phyloP scores from a whole-genome alignment of 1,284 basidiomycete genomes.

The Moniliophthora roreri region DNA sequence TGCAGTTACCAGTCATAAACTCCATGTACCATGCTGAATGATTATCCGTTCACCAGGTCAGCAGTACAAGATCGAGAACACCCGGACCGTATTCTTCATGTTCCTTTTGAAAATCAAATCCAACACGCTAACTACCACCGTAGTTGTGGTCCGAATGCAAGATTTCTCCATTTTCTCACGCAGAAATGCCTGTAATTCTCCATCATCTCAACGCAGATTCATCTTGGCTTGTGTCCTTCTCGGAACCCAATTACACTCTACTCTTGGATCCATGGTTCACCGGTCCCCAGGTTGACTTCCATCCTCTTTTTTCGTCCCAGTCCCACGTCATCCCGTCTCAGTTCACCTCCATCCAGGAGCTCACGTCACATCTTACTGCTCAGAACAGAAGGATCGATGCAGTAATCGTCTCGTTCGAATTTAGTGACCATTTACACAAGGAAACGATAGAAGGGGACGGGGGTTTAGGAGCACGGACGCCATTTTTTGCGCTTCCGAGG shows the following conservation, averaged over 20 bases:
- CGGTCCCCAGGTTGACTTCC: neutral
- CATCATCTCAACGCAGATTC: neutral
- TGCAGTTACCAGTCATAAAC: too few relatives aligned
- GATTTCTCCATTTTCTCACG: too few relatives aligned
- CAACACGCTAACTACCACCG: too few relatives aligned
- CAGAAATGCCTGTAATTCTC: neutral
- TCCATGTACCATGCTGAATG: too few relatives aligned
- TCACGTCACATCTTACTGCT: neutral
- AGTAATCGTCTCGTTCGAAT: neutral
- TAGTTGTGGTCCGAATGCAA: too few relatives aligned
- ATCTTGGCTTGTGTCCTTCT: neutral
- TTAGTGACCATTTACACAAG: neutral
- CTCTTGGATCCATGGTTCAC: conserved; percentile 4
- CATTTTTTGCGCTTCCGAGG: conserved; percentile 1
- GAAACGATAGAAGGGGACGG: neutral
- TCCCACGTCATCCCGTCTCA: neutral
- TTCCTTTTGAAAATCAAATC: too few relatives aligned
- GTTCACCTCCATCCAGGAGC: neutral
- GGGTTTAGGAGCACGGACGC: neutral
- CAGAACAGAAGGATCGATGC: neutral
- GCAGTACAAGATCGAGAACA: too few relatives aligned
- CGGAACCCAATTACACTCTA: neutral
- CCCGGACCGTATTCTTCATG: too few relatives aligned
- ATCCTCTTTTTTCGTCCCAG: neutral
- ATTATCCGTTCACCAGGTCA: too few relatives aligned